Conservation (phyloP, 2,329 filamentous ascomycete genomes). For the Diaporthe helianthi region DNA sequence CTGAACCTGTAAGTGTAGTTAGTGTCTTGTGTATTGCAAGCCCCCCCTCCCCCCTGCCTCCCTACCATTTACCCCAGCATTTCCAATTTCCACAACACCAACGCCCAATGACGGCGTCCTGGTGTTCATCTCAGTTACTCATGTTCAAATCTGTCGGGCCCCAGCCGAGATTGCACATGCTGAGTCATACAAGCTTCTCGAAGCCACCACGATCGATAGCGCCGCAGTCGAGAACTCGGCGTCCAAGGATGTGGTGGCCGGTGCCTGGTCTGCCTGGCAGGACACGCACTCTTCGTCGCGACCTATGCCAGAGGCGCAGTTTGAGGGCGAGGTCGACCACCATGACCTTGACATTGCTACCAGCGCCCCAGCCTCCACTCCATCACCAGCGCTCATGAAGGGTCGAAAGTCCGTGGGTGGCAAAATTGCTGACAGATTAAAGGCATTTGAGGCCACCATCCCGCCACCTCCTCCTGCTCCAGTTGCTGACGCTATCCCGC, state of each 20-base stretch:
- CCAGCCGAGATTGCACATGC: conserved; percentile 54
- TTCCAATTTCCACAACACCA: conserved; percentile 28
- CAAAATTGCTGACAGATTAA: conserved; percentile 64
- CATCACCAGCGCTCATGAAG: conserved; percentile 50
- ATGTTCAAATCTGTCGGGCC: conserved; percentile 37
- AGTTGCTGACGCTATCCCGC: conserved; percentile 34
- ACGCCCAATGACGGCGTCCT: conserved; percentile 22
- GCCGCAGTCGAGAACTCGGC: conserved; percentile 35
- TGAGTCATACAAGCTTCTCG: conserved; percentile 58
- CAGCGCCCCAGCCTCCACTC: conserved; percentile 10
- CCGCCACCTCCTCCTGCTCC: conserved; percentile 44
- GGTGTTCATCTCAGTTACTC: conserved; percentile 25
- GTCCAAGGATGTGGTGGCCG: conserved; percentile 30
- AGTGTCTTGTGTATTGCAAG: conserved; percentile 30
- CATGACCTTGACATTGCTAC: conserved; percentile 13
- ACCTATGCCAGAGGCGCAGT: conserved; percentile 41
- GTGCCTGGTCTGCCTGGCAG: conserved; percentile 42
- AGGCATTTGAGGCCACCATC: conserved; percentile 57
- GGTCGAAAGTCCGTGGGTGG: conserved; percentile 57
- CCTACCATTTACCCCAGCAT: conserved; percentile 37
- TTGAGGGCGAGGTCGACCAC: conserved; percentile 34
- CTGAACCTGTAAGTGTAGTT: conserved; percentile 42
- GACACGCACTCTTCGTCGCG: conserved; percentile 50
- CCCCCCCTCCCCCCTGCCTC: neutral
- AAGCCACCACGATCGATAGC: conserved; percentile 49